phyloP scores from a whole-genome alignment of 108 stramenopile species.

The Bacterosira constricta region DNA sequence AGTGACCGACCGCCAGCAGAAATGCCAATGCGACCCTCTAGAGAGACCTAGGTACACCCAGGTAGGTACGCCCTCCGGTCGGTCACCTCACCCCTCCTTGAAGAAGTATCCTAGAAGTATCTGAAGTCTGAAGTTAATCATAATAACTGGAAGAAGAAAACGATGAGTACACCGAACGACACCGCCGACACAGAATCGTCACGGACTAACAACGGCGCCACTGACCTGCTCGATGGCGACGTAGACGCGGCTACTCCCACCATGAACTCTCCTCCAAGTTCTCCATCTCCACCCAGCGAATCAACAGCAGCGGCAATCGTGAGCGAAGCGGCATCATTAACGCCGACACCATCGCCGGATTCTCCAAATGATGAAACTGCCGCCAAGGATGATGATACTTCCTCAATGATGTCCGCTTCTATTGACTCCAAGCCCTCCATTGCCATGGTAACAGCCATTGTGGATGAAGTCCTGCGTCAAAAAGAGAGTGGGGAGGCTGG shows the following conservation, averaged over 20 bases:
- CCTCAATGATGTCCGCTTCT: too few species aligned
- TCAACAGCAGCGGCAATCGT: not conserved
- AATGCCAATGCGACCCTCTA: too few species aligned
- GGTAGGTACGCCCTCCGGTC: too few species aligned
- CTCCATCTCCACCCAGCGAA: not conserved
- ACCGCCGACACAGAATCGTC: not conserved
- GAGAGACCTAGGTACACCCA: too few species aligned
- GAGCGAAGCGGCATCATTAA: not conserved
- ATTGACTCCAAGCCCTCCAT: not conserved
- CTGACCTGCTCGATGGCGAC: not conserved
- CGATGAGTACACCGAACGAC: too few species aligned
- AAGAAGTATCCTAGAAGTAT: too few species aligned
- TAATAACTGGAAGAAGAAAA: too few species aligned
- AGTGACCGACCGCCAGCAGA: too few species aligned
- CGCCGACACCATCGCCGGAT: not conserved
- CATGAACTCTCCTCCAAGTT: not conserved
- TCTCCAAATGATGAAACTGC: not conserved
- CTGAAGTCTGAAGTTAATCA: too few species aligned
- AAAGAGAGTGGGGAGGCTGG: not conserved
- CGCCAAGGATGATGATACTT: not conserved
- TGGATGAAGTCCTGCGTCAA: not conserved
- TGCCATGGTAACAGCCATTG: constrained; percentile 1
- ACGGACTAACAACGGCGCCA: not conserved
- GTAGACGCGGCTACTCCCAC: not conserved
- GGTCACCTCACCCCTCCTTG: too few species aligned